Base-by-base conservation (phyloP, 768 basidiomycete genomes). In the Pisolithus marmoratus region DNA sequence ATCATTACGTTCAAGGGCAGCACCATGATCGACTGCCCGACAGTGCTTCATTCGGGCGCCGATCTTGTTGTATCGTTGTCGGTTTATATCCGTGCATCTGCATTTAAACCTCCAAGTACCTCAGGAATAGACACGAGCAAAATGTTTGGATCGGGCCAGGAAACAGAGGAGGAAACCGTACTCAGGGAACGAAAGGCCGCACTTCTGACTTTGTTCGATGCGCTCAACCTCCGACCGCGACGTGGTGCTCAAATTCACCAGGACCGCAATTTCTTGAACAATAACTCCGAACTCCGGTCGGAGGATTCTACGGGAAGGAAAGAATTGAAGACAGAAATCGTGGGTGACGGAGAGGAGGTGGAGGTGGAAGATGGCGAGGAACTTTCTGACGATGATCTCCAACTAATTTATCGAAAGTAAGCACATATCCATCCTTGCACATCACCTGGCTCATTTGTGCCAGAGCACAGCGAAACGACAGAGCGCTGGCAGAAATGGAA, bases 401-500 rank as follows among this genome's bases (percentile, higher is more conserved):
- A 87, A 58, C 65, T 83, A 42, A 95, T 97, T 38, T 96, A 94
- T 62, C 82, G 82, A 63, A 90, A 80, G 93, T 94, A 54, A 42
- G n/a, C 9, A 34, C 37, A 34, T 34, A 43, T 31, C 36, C 19
- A 55, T n/a, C n/a, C 26, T 20, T n/a, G 17, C 19, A 40, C 20
- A 17, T 27, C 26, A 26, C 37, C 26, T 23, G 17, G 55, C 51
- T 57, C 31, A 54, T 54, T 19, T 22, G 59, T 45, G 20, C 38
- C 49, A 95, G 94, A 63, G 94, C 94, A 1, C 92, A 94, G 64
- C 78, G 77, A 60, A 79, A 91, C 54, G 94, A 96, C 62, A 78
- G 71, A 23, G 71, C 72, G 14, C 79, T 98, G 74, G 78, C 74
- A 19, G 87, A 85, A 65, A 92, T 90, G 83, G 84, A 94, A 29